A percentile compares a stretch with the other conserved stretches of the same genome.
Evolutionary conservation across 768 basidiomycete species (phyloP).

Genomic region (Coprinopsis sp.): DNA sequence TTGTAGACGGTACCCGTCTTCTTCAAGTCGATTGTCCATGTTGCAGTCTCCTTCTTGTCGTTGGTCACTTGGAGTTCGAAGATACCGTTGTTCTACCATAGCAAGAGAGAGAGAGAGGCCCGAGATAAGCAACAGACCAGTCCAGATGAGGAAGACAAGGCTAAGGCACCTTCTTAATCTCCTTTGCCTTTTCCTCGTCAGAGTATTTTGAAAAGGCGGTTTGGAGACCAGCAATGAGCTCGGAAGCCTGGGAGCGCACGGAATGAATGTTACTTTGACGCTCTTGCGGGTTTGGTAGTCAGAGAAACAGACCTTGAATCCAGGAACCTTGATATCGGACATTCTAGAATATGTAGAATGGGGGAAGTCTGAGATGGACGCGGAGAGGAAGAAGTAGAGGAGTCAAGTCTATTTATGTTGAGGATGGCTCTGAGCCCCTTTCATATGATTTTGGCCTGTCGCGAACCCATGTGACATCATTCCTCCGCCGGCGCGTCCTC

Average conservation of each 20-base stretch:
- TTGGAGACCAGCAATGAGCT: slow-evolving; percentile 51
- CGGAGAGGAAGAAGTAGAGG: background rate
- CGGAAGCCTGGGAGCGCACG: slow-evolving; percentile 52
- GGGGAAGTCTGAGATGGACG: slow-evolving; percentile 25
- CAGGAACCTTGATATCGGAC: slow-evolving; percentile 57
- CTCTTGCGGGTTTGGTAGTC: too few species aligned
- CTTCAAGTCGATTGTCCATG: slow-evolving; percentile 95
- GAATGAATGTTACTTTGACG: too few species aligned
- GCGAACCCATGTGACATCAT: too few species aligned
- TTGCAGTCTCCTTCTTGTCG: slow-evolving; percentile 59
- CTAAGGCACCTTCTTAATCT: slow-evolving; percentile 66
- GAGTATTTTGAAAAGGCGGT: slow-evolving; percentile 47
- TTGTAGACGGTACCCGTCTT: slow-evolving; percentile 73
- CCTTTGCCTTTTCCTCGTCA: slow-evolving; percentile 58
- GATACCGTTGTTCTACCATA: slow-evolving; percentile 71
- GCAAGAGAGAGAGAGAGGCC: background rate
- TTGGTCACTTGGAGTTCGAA: slow-evolving; percentile 84
- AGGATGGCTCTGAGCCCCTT: too few species aligned
- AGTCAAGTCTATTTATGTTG: too few species aligned
- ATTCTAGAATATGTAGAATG: slow-evolving; percentile 40
- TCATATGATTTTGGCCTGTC: too few species aligned
- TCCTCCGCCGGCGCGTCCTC: too few species aligned
- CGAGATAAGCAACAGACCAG: background rate
- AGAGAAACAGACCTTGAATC: slow-evolving; percentile 75
- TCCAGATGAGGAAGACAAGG: background rate